Percentiles rank a stretch among this genome's conserved stretches.
phyloP scores from a whole-genome alignment of 352 stramenopile species.

The Blastocystis sp. region DNA sequence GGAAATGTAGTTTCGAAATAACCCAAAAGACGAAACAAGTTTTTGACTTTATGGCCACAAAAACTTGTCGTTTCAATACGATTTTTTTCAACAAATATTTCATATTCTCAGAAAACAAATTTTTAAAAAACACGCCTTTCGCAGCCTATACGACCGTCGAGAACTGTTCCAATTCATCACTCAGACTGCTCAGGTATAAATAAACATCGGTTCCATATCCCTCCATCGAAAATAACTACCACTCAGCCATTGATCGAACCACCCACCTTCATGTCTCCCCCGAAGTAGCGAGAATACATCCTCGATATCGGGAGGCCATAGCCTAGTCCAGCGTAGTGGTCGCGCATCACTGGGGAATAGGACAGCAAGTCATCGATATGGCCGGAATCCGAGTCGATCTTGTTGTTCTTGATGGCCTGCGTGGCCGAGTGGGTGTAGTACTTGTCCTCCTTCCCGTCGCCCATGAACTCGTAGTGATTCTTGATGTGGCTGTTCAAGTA shows the following conservation, averaged over 20 bases:
- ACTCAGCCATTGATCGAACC: neutral
- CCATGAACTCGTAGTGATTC: slow-evolving; percentile 47
- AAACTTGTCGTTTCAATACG: too few species aligned
- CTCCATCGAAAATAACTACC: slow-evolving; percentile 75
- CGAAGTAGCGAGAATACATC: slow-evolving; percentile 83
- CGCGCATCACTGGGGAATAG: slow-evolving; percentile 43
- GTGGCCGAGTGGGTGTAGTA: slow-evolving; percentile 59
- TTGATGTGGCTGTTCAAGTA: slow-evolving; percentile 55
- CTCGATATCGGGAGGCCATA: slow-evolving; percentile 81
- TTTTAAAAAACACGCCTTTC: neutral
- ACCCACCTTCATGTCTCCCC: slow-evolving; percentile 79
- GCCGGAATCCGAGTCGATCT: slow-evolving; percentile 41
- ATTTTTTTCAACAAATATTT: slow-evolving; percentile 14
- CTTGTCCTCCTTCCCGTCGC: slow-evolving; percentile 50
- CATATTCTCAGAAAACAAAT: neutral
- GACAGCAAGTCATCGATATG: slow-evolving; percentile 54
- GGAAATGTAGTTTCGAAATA: neutral
- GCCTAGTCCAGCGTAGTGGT: slow-evolving; percentile 59
- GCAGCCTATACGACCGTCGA: neutral
- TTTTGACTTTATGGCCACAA: neutral
- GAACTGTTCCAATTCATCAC: slow-evolving; percentile 77
- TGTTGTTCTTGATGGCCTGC: slow-evolving; percentile 27
- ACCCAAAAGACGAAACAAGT: slow-evolving; percentile 1
- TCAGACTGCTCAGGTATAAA: slow-evolving; percentile 79
- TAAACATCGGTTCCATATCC: slow-evolving; percentile 83